A percentile compares a stretch with the other conserved stretches of the same genome.
Evolutionary conservation across 257 asterid species (phyloP).

Genomic region (Petunia axillaris): DNA sequence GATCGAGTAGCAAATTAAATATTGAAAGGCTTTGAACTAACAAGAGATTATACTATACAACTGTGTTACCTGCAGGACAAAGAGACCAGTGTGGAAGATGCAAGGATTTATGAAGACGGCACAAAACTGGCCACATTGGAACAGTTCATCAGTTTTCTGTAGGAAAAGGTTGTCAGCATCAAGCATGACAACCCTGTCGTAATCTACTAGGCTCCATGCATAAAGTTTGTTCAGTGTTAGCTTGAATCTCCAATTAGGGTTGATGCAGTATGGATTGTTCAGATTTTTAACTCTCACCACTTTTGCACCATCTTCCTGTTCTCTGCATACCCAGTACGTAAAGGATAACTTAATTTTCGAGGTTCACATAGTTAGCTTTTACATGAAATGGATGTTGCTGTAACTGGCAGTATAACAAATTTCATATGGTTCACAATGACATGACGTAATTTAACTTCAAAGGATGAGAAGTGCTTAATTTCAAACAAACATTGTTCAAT

Average conservation of each 20-base stretch:
- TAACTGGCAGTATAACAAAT: too few species aligned
- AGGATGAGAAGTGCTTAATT: neutral
- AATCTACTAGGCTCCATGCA: constrained; percentile 87
- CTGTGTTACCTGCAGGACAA: constrained; percentile 71
- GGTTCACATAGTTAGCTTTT: neutral
- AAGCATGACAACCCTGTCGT: constrained; percentile 87
- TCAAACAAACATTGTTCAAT: neutral
- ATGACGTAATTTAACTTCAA: neutral
- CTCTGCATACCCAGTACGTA: constrained; percentile 36
- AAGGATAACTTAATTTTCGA: constrained; percentile 13
- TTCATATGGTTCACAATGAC: neutral
- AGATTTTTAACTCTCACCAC: constrained; percentile 73
- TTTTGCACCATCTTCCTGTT: constrained; percentile 76
- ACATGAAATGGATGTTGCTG: neutral
- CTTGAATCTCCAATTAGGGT: constrained; percentile 69
- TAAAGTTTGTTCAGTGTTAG: constrained; percentile 81
- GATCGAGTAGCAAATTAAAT: neutral
- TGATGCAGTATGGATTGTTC: constrained; percentile 60
- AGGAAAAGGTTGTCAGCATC: constrained; percentile 94
- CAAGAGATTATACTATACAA: neutral
- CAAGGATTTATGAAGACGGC: constrained; percentile 96
- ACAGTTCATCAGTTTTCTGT: constrained; percentile 69
- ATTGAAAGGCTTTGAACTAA: neutral
- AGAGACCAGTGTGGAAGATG: constrained; percentile 95
- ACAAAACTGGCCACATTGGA: constrained; percentile 90